Evolutionary conservation across 2,329 filamentous ascomycete genomes (phyloP).

Genomic region (Claviceps sp.): DNA sequence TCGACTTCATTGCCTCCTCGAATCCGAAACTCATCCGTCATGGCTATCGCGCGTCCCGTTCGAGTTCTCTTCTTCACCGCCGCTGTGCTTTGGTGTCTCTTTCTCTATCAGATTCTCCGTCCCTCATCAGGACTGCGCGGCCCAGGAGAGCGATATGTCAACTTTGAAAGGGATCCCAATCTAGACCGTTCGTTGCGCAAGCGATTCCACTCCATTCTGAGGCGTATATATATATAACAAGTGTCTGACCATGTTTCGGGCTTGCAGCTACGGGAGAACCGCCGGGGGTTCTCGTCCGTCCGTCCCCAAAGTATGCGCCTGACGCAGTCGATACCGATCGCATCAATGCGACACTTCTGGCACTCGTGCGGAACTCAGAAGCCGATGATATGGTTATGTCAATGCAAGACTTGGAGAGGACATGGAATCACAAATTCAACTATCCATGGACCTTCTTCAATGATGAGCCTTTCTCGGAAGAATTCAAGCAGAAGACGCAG

Average conservation of each 20-base stretch:
- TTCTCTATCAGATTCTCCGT: conserved; percentile 62
- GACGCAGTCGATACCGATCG: conserved; percentile 64
- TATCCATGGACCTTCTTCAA: conserved; percentile 99
- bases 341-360: conserved; percentile 85
- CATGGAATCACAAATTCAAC: conserved; percentile 98
- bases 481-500: conserved; percentile 75
- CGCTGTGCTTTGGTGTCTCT: conserved; percentile 61
- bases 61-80: conserved; percentile 63
- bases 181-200: conserved; percentile 55
- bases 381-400: conserved; percentile 70
- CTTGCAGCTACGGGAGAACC: conserved; percentile 67
- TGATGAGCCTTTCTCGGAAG: conserved; percentile 80
- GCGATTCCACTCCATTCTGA: background rate
- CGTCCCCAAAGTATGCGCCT: conserved; percentile 64
- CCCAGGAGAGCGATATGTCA: conserved; percentile 29
- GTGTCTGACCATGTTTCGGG: conserved; percentile 8
- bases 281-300: conserved; percentile 58
- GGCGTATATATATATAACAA: background rate
- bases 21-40: conserved; percentile 22
- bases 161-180: conserved; percentile 70
- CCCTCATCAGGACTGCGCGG: conserved; percentile 34
- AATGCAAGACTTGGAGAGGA: conserved; percentile 83
- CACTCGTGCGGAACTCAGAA: conserved; percentile 87
- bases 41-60: conserved; percentile 79
- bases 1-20: background rate